Evolutionary conservation across 768 basidiomycete species (phyloP).

Genomic region (Mycena sanguinolenta): DNA sequence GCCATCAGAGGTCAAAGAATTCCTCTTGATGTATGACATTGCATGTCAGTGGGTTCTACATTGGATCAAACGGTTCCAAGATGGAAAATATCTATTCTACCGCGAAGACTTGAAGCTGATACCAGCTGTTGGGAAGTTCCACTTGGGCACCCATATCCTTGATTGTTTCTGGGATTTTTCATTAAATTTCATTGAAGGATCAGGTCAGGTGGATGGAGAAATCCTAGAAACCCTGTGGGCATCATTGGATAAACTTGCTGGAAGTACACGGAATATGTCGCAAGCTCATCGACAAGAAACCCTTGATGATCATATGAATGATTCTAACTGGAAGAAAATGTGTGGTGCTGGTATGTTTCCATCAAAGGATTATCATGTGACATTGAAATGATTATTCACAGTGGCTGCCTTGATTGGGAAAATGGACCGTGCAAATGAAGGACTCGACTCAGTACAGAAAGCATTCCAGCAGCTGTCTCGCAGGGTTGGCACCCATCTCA

Average conservation of each 20-base stretch:
- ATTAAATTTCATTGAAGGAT: constrained; percentile 44
- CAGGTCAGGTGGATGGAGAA: constrained; percentile 46
- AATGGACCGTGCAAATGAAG: constrained; percentile 13
- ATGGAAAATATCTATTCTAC: constrained; percentile 7
- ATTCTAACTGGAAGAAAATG: constrained; percentile 51
- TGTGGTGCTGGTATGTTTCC: constrained; percentile 37
- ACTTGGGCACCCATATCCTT: constrained; percentile 33
- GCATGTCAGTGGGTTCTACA: constrained; percentile 43
- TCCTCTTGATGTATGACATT: constrained; percentile 46
- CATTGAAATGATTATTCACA: neutral
- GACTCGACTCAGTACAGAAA: neutral
- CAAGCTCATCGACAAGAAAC: constrained; percentile 43
- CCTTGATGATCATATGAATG: constrained; percentile 47
- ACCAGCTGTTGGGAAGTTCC: constrained; percentile 33
- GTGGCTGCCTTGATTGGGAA: neutral
- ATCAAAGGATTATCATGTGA: neutral
- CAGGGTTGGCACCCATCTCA: neutral
- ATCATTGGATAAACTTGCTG: constrained; percentile 42
- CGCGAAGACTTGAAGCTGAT: neutral
- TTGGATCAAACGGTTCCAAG: constrained; percentile 33
- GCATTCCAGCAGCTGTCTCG: neutral
- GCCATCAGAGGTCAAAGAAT: constrained; percentile 8
- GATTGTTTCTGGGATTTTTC: constrained; percentile 26
- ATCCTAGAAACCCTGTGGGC: constrained; percentile 53
- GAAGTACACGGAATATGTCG: constrained; percentile 40